Percentiles rank a stretch among this genome's conserved stretches.
Evolutionary conservation across 73 alveolate species (phyloP).

Genomic region (Tetrahymena borealis): DNA sequence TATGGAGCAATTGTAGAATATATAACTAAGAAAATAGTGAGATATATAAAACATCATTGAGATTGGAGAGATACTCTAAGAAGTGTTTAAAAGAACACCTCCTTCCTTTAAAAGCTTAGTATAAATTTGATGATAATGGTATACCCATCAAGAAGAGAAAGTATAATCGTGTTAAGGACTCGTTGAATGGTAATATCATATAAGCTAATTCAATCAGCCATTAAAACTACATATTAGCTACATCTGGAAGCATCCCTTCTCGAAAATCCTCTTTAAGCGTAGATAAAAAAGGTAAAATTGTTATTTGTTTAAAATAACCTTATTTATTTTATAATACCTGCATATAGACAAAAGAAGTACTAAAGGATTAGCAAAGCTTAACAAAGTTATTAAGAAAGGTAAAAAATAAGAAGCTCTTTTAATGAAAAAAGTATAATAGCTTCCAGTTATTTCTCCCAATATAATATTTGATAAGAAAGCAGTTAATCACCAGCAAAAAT

Average conservation of each 20-base stretch:
- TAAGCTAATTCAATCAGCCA: background rate
- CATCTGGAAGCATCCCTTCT: background rate
- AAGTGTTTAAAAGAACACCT: background rate
- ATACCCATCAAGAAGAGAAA: background rate
- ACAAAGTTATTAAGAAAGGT: background rate
- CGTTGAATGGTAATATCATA: background rate
- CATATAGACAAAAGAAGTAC: background rate
- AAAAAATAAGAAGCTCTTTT: background rate
- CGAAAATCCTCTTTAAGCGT: background rate
- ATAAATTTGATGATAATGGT: background rate
- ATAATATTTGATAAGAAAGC: background rate
- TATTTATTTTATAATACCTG: background rate
- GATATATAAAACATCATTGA: background rate
- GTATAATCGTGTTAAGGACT: background rate
- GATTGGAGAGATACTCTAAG: background rate
- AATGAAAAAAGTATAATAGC: background rate
- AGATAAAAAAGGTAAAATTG: background rate
- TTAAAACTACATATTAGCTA: background rate
- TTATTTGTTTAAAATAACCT: too few relatives aligned
- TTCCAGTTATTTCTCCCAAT: background rate
- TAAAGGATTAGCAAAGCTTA: background rate
- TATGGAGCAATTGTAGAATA: background rate
- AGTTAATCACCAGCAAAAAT: background rate
- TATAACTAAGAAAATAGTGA: background rate
- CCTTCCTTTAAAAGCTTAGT: background rate